These are phyloP conservation scores for Sanguinoderma infundibulare DNA, from an alignment of 1,284 basidiomycete species.

Conservation along the genomic window DNA sequence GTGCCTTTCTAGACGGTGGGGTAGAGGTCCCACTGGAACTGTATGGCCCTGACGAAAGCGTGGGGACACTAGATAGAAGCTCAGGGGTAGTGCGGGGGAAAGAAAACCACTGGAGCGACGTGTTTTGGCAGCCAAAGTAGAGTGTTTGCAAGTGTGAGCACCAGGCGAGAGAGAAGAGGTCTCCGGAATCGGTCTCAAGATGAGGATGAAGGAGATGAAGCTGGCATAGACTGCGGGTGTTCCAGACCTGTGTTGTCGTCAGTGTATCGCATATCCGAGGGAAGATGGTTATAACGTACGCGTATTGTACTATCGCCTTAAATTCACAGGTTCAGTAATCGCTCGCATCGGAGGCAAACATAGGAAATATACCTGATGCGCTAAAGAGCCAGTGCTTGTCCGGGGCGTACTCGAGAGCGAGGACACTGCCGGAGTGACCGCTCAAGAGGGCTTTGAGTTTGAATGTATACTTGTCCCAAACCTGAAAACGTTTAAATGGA, in stretches of 20 bases:
- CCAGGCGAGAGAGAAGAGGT: constrained; percentile 91
- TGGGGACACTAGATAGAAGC: constrained; percentile 7
- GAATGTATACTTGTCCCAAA: constrained; percentile 81
- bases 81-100: constrained; percentile 45
- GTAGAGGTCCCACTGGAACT: constrained; percentile 51
- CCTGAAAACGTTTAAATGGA: constrained; percentile 50
- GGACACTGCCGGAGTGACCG: constrained; percentile 87
- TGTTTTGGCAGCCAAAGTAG: constrained; percentile 91
- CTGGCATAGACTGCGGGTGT: constrained; percentile 68
- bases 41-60: constrained; percentile 24
- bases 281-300: constrained; percentile 47
- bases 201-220: constrained; percentile 86
- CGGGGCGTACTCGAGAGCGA: constrained; percentile 80
- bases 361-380: constrained; percentile 58
- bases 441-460: constrained; percentile 72
- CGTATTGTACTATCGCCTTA: constrained; percentile 85
- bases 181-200: constrained; percentile 84
- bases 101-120: constrained; percentile 85
- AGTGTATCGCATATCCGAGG: not conserved
- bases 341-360: constrained; percentile 1
- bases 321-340: not conserved
- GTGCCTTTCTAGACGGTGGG: constrained; percentile 45
- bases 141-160: constrained; percentile 71
- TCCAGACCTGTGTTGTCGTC: constrained; percentile 71
- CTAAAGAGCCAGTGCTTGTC: constrained; percentile 88